Percentiles rank a stretch among this genome's conserved stretches.
Conservation (phyloP, 805 yeast genomes). For the Nakazawaea anatomiae region DNA sequence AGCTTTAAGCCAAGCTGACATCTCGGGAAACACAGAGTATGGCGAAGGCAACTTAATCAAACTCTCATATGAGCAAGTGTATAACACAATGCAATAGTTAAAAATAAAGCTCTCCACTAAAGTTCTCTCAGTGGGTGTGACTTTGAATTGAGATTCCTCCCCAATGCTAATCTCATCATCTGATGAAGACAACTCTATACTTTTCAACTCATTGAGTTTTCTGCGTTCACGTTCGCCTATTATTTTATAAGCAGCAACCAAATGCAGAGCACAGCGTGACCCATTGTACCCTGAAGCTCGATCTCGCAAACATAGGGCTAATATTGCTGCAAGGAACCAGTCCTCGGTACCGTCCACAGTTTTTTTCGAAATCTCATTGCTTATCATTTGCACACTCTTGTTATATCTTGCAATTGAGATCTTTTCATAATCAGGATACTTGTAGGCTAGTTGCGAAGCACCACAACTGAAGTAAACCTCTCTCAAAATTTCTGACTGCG, state of each 20-base stretch:
- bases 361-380: constrained; percentile 17
- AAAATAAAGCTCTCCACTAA: constrained; percentile 38
- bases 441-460: constrained; percentile 30
- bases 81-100: constrained; percentile 32
- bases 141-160: neutral
- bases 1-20: constrained; percentile 27
- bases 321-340: constrained; percentile 35
- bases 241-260: constrained; percentile 29
- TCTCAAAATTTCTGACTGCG: constrained; percentile 22
- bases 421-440: constrained; percentile 20
- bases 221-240: constrained; percentile 22
- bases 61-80: constrained; percentile 27
- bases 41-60: constrained; percentile 33
- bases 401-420: constrained; percentile 19
- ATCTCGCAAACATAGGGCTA: constrained; percentile 32
- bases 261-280: constrained; percentile 24
- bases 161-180: neutral
- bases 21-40: constrained; percentile 25
- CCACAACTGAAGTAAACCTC: constrained; percentile 36
- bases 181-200: neutral
- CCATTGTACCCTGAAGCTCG: constrained; percentile 24
- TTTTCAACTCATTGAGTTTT: constrained; percentile 8
- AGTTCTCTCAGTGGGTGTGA: constrained; percentile 26
- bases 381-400: constrained; percentile 18
- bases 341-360: constrained; percentile 25